These are phyloP conservation scores for Cyberlindnera euphorbiiphila DNA, from an alignment of 805 yeast species.

Conservation along the genomic window DNA sequence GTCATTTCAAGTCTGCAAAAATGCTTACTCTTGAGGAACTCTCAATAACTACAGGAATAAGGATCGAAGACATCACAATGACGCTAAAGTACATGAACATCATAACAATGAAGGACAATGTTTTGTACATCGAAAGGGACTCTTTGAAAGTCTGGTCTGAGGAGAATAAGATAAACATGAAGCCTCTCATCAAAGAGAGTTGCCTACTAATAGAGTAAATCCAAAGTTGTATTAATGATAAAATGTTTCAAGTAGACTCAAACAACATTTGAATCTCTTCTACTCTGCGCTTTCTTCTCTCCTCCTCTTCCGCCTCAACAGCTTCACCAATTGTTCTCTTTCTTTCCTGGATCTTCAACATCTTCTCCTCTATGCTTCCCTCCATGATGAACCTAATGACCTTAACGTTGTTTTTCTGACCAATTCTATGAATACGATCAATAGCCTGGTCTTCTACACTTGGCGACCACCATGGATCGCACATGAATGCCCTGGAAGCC, in stretches of 20 bases:
- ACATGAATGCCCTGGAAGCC: conserved; percentile 80
- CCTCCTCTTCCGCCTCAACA: conserved; percentile 71
- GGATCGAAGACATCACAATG: conserved; percentile 56
- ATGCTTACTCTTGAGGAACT: conserved; percentile 44
- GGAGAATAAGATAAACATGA: conserved; percentile 14
- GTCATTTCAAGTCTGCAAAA: conserved; percentile 31
- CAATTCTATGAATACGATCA: conserved; percentile 87
- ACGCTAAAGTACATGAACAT: conserved; percentile 56
- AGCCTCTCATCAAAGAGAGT: conserved; percentile 15
- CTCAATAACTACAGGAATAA: conserved; percentile 56
- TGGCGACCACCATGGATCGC: conserved; percentile 99
- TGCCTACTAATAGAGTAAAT: conserved; percentile 11
- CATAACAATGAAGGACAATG: conserved; percentile 29
- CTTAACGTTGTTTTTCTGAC: conserved; percentile 69
- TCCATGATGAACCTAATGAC: conserved; percentile 79
- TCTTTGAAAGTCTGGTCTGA: conserved; percentile 17
- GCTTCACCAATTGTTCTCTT: conserved; percentile 81
- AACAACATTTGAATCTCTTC: conserved; percentile 71
- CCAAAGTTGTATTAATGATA: neutral
- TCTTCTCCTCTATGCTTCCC: conserved; percentile 80
- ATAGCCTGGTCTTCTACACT: conserved; percentile 89
- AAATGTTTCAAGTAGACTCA: conserved; percentile 30
- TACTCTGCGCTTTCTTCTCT: conserved; percentile 61
- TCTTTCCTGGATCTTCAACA: conserved; percentile 82
- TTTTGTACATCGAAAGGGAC: conserved; percentile 15